Evolutionary conservation across 306 rosid species (phyloP).

Genomic region (Sechiopsis laciniata): DNA sequence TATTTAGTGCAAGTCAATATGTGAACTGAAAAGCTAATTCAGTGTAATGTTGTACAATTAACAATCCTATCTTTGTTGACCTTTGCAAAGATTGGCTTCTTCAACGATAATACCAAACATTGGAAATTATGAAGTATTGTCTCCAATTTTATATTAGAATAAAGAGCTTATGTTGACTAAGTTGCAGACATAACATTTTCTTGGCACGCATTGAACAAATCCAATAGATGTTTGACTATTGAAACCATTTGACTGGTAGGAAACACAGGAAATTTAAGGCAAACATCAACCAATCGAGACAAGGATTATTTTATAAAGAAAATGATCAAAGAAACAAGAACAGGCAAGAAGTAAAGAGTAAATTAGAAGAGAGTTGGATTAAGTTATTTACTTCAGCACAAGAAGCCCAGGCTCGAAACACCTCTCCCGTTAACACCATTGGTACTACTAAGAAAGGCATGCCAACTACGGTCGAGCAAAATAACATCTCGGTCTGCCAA

Average conservation of each 20-base stretch:
- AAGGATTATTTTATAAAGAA: conserved; percentile 6
- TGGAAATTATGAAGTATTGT: background rate
- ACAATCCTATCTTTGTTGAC: background rate
- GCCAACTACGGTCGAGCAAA: conserved; percentile 60
- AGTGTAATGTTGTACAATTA: background rate
- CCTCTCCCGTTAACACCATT: conserved; percentile 58
- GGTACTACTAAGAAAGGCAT: conserved; percentile 49
- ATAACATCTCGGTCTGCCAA: conserved; percentile 56
- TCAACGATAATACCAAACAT: background rate
- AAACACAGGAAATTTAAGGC: background rate
- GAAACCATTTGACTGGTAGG: background rate
- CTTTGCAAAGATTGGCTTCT: background rate
- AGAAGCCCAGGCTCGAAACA: conserved; percentile 52
- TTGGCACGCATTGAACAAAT: background rate
- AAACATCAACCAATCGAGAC: background rate
- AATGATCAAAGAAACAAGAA: background rate
- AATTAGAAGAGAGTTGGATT: background rate
- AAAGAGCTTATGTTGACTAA: conserved; percentile 10
- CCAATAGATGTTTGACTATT: background rate
- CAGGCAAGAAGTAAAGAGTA: background rate
- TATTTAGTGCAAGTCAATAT: background rate
- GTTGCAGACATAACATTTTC: conserved; percentile 9
- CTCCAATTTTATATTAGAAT: background rate
- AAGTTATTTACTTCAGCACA: conserved; percentile 40
- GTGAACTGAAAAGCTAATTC: background rate